Evolutionary conservation across 192 early-diverging fungal genomes (phyloP).

Genomic region (Phycomyces blakesleeanus): DNA sequence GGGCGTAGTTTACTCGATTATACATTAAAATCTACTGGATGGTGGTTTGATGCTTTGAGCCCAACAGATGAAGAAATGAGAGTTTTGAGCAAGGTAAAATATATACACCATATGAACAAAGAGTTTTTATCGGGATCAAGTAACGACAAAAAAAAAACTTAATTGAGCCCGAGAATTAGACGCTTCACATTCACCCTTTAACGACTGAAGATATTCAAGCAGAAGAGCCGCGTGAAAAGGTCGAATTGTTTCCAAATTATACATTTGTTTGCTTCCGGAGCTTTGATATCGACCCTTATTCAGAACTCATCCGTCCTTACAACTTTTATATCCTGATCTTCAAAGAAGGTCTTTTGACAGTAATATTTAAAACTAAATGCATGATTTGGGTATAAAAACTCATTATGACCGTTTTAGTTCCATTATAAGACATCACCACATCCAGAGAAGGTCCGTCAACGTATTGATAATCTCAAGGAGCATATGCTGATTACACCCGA

Average conservation of each 20-base stretch:
- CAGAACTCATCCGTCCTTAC: conserved; percentile 29
- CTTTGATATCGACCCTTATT: conserved; percentile 37
- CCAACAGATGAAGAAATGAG: conserved; percentile 61
- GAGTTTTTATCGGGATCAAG: no score
- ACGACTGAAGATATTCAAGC: conserved; percentile 86
- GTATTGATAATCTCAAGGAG: conserved; percentile 67
- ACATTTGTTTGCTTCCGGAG: conserved; percentile 81
- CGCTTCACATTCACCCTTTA: conserved; percentile 85
- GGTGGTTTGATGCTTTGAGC: conserved; percentile 66
- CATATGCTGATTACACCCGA: conserved; percentile 63
- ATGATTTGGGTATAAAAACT: neutral
- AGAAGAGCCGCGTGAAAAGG: conserved; percentile 83
- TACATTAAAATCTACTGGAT: conserved; percentile 13
- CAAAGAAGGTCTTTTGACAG: conserved; percentile 46
- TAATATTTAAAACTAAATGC: conserved; percentile 14
- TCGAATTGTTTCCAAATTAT: conserved; percentile 86
- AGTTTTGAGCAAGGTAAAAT: conserved; percentile 48
- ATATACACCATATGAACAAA: neutral
- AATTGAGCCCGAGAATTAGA: conserved; percentile 34
- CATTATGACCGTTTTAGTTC: conserved; percentile 45
- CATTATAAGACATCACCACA: conserved; percentile 61
- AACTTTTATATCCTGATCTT: conserved; percentile 48
- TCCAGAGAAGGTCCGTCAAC: conserved; percentile 59
- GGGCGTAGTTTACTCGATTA: neutral
- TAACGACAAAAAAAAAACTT: neutral